A percentile compares a stretch with the other conserved stretches of the same genome.
Conservation (phyloP, 2,329 filamentous ascomycete species). For the Fusarium dimerum region DNA sequence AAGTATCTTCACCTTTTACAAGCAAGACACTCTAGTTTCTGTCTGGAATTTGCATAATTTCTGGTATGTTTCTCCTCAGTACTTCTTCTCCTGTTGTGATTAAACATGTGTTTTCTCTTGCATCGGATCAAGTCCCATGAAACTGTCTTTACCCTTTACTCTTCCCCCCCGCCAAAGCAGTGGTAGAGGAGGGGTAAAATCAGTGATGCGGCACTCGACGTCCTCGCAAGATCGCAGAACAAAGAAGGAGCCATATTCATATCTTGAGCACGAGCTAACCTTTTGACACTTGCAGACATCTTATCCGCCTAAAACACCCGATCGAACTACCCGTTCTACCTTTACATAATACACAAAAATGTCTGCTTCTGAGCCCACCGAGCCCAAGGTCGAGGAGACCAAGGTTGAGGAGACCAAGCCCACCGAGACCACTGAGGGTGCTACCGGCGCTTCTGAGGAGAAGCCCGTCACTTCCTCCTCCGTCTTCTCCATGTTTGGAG, state of each 20-base stretch:
- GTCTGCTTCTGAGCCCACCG: slow-evolving; percentile 52
- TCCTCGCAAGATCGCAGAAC: too few relatives aligned
- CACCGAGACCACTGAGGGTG: slow-evolving; percentile 20
- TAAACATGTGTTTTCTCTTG: too few relatives aligned
- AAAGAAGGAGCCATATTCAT: too few relatives aligned
- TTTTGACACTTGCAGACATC: too few relatives aligned
- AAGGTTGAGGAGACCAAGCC: slow-evolving; percentile 35
- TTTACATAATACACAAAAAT: slow-evolving; percentile 35
- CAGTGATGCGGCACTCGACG: slow-evolving; percentile 16
- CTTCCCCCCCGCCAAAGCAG: slow-evolving; percentile 6
- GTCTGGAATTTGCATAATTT: slow-evolving; percentile 15
- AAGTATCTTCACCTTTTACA: slow-evolving; percentile 6
- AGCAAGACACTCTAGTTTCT: slow-evolving; percentile 5
- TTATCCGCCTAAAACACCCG: too few relatives aligned
- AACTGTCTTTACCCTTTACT: too few relatives aligned
- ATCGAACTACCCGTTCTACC: too few relatives aligned
- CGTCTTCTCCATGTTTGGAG: slow-evolving; percentile 99
- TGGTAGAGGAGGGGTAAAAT: slow-evolving; percentile 22
- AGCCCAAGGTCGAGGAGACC: slow-evolving; percentile 57
- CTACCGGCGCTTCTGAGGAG: slow-evolving; percentile 24
- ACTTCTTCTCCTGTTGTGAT: not conserved
- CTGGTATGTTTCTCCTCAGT: slow-evolving; percentile 16
- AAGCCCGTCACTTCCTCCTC: slow-evolving; percentile 58
- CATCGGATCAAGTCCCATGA: too few relatives aligned
- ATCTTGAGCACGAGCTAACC: too few relatives aligned